Evolutionary conservation across 805 yeast species (phyloP).

Genomic region (Metschnikowia amazonensis): DNA sequence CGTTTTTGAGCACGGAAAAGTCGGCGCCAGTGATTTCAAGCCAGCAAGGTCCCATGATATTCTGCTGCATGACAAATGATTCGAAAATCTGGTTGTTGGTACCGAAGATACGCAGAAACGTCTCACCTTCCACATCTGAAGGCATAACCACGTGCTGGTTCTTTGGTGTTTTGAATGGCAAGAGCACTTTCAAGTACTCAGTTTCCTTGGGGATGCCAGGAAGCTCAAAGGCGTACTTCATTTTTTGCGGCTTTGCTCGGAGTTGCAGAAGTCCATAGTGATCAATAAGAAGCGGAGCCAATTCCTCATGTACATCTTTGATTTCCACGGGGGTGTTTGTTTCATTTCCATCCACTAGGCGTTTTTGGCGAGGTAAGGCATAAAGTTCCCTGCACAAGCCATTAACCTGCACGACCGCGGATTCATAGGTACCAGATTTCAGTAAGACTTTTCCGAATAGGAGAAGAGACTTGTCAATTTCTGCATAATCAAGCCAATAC

Average conservation of each 20-base stretch:
- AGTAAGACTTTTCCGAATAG: constrained; percentile 79
- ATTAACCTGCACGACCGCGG: constrained; percentile 72
- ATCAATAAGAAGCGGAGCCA: constrained; percentile 59
- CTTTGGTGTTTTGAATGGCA: constrained; percentile 70
- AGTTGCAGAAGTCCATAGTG: constrained; percentile 59
- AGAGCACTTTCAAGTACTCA: constrained; percentile 71
- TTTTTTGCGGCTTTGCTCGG: constrained; percentile 65
- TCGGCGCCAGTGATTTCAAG: constrained; percentile 65
- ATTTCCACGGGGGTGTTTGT: constrained; percentile 41
- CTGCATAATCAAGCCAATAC: constrained; percentile 90
- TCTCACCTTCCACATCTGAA: constrained; percentile 64
- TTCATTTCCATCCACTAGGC: constrained; percentile 41
- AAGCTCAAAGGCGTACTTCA: constrained; percentile 86
- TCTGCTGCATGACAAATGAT: constrained; percentile 74
- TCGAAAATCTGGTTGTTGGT: constrained; percentile 72
- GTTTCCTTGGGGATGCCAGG: constrained; percentile 74
- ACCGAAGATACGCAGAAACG: constrained; percentile 79
- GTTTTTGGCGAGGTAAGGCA: constrained; percentile 64
- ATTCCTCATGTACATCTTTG: constrained; percentile 73
- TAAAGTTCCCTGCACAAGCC: constrained; percentile 69
- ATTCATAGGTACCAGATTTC: constrained; percentile 54
- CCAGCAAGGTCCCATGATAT: constrained; percentile 98
- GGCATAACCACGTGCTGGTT: constrained; percentile 50
- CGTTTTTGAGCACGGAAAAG: constrained; percentile 52
- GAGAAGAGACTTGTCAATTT: constrained; percentile 62